Conservation (phyloP, 768 basidiomycete genomes). For the Rubroboletus pulcherrimus region DNA sequence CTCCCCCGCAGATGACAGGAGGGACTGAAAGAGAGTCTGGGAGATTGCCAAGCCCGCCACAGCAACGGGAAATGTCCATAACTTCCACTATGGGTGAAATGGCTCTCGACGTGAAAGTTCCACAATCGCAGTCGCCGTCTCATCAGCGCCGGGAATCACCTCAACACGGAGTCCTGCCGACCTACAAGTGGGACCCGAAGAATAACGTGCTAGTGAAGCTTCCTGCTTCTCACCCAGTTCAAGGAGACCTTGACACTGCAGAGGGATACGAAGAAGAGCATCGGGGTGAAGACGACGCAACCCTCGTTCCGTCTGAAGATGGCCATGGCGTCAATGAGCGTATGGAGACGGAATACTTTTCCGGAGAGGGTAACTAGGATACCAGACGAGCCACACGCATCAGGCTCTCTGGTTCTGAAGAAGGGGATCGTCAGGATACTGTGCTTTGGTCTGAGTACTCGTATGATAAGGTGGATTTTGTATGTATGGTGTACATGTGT, state of each 20-base stretch:
- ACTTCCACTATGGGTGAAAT: background rate
- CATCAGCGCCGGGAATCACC: background rate
- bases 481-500: background rate
- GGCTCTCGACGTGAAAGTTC: background rate
- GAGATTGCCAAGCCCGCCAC: background rate
- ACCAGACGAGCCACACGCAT: background rate
- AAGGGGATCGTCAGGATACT: background rate
- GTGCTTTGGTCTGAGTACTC: background rate
- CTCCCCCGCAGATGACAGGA: background rate
- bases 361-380: background rate
- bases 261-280: background rate
- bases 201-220: background rate
- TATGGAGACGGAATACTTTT: background rate
- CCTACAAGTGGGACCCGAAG: slow-evolving; percentile 13
- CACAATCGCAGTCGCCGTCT: background rate
- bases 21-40: background rate
- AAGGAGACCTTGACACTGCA: background rate
- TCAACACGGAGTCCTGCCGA: background rate
- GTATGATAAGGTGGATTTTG: background rate
- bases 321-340: background rate
- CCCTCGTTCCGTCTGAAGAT: slow-evolving; percentile 15
- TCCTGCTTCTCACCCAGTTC: background rate
- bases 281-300: slow-evolving; percentile 13
- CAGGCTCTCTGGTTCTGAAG: background rate
- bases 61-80: background rate